These are phyloP conservation scores for Colletotrichum simmondsii DNA, from an alignment of 2,329 filamentous ascomycete genomes.

Conservation along the genomic window DNA sequence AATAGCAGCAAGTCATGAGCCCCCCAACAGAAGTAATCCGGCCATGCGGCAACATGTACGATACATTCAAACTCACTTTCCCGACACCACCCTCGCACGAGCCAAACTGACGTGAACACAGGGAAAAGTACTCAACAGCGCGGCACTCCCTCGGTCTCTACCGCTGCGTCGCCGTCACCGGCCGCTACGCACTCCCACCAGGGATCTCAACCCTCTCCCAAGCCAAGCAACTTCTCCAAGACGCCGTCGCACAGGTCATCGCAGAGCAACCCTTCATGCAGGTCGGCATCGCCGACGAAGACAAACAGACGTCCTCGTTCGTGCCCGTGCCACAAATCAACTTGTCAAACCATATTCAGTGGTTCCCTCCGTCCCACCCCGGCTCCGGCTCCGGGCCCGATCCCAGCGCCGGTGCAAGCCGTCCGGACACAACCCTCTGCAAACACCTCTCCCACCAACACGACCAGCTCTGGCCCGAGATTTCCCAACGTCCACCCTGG, in stretches of 20 bases:
- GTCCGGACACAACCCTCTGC: conserved; percentile 39
- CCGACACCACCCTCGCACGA: too few relatives aligned
- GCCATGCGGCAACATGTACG: conserved; percentile 29
- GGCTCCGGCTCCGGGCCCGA: conserved; percentile 19
- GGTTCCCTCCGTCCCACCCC: conserved; percentile 37
- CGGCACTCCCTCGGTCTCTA: conserved; percentile 60
- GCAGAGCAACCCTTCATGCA: conserved; percentile 58
- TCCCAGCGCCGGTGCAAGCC: too few relatives aligned
- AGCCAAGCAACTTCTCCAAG: conserved; percentile 41
- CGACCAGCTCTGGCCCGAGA: conserved; percentile 52
- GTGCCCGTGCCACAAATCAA: conserved; percentile 55
- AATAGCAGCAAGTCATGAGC: not conserved
- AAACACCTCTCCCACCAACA: conserved; percentile 51
- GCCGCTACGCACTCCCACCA: conserved; percentile 49
- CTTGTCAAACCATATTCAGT: conserved; percentile 55
- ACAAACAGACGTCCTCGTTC: conserved; percentile 55
- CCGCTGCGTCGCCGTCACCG: conserved; percentile 56
- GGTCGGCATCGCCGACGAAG: conserved; percentile 58
- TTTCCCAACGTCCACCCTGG: conserved; percentile 58
- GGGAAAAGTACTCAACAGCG: conserved; percentile 57
- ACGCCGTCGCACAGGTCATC: conserved; percentile 53
- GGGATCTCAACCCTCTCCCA: not conserved
- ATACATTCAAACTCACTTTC: not conserved
- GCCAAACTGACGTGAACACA: conserved; percentile 33
- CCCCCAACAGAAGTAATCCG: conserved; percentile 2